Evolutionary conservation across 2,329 filamentous ascomycete species (phyloP).

Genomic region (Sclerotinia subarctica): DNA sequence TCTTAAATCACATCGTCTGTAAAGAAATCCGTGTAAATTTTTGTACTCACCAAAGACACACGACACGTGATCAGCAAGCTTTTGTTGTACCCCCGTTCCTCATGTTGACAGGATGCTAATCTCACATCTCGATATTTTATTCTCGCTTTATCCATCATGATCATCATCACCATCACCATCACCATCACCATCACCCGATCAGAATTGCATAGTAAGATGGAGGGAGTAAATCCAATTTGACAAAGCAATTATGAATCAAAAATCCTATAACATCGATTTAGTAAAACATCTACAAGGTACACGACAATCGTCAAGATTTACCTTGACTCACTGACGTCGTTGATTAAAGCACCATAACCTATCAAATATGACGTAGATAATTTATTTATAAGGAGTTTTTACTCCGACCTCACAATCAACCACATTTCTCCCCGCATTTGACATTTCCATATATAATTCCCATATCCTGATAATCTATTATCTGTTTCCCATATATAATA

Average conservation of each 20-base stretch:
- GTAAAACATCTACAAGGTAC: neutral
- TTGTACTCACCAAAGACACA: too few species aligned
- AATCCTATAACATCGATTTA: too few species aligned
- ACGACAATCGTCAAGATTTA: neutral
- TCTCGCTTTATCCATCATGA: too few species aligned
- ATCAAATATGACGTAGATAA: constrained; percentile 4
- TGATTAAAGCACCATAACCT: neutral
- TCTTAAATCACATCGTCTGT: too few species aligned
- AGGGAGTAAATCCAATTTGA: neutral
- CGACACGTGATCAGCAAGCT: neutral
- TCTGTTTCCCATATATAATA: neutral
- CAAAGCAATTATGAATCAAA: neutral
- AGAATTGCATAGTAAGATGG: neutral
- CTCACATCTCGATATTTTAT: neutral
- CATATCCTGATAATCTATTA: neutral
- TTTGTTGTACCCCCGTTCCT: neutral
- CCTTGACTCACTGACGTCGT: constrained; percentile 10
- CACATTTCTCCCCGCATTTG: neutral
- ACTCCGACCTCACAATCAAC: neutral
- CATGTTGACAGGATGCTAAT: neutral
- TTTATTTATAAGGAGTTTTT: neutral
- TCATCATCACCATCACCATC: too few species aligned
- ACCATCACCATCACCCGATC: too few species aligned
- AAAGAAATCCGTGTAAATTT: too few species aligned
- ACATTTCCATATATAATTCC: neutral